Evolutionary conservation across 371 early-diverging fungal species (phyloP).

Genomic region (Mycotypha africana): DNA sequence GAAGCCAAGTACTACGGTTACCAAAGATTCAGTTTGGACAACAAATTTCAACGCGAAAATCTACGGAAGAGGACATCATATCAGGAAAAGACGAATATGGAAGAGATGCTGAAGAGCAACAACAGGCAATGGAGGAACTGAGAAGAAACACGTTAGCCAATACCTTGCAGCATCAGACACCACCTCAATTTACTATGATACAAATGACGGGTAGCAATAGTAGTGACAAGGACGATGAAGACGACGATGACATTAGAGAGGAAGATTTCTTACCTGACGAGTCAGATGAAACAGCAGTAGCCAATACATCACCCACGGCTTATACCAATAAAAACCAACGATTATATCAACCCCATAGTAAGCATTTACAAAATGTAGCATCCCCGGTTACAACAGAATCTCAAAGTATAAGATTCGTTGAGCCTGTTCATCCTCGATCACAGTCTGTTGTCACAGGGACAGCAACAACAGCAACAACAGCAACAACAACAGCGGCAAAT

Average conservation of each 20-base stretch:
- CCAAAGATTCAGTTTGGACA: slow-evolving; percentile 39
- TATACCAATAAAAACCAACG: no score
- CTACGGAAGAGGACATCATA: slow-evolving; percentile 11
- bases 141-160: slow-evolving; percentile 36
- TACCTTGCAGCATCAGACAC: slow-evolving; percentile 19
- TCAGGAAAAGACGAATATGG: slow-evolving; percentile 2
- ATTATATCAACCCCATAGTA: no score
- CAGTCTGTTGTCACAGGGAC: slow-evolving; percentile 3
- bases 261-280: slow-evolving; percentile 46
- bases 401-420: slow-evolving; percentile 41
- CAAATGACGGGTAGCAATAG: slow-evolving; percentile 5
- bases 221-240: slow-evolving; percentile 19
- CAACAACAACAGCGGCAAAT: no score
- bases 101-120: not conserved
- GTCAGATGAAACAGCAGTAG: slow-evolving; percentile 9
- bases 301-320: no score
- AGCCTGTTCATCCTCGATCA: slow-evolving; percentile 40
- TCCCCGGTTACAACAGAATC: slow-evolving; percentile 12
- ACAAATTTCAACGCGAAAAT: slow-evolving; percentile 10
- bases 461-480: no score
- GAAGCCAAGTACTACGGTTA: slow-evolving; percentile 31
- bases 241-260: slow-evolving; percentile 25
- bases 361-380: no score
- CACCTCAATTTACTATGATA: not conserved
- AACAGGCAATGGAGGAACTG: slow-evolving; percentile 27